Evolutionary conservation across 2,329 filamentous ascomycete species (phyloP).

Genomic region (Aspergillus quadricinctus): DNA sequence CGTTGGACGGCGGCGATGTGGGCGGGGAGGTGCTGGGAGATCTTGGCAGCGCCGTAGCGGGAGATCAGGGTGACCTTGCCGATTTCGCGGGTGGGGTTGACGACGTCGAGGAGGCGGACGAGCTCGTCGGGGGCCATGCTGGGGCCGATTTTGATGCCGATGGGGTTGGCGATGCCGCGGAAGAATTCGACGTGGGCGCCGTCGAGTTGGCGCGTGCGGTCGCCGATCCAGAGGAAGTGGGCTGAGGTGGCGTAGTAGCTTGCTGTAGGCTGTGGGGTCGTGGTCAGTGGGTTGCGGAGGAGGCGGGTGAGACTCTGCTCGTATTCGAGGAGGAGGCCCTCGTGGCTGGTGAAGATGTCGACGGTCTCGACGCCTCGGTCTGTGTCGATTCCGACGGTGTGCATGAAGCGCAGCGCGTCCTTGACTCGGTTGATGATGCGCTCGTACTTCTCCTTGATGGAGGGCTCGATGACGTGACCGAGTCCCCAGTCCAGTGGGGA

Average conservation of each 20-base stretch:
- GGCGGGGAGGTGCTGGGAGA: conserved; percentile 68
- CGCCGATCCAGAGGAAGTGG: conserved; percentile 98
- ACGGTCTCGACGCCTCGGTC: conserved; percentile 82
- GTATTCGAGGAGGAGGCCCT: conserved; percentile 90
- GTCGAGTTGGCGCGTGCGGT: conserved; percentile 88
- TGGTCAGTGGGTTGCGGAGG: conserved; percentile 58
- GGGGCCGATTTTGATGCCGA: conserved; percentile 94
- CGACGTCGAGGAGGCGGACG: conserved; percentile 70
- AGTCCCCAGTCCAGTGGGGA: conserved; percentile 92
- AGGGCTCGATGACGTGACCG: conserved; percentile 80
- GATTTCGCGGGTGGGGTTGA: conserved; percentile 76
- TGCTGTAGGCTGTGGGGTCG: conserved; percentile 20
- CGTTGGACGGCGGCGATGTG: conserved; percentile 87
- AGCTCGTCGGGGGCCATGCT: conserved; percentile 74
- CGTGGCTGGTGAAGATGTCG: conserved; percentile 92
- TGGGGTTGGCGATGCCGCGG: conserved; percentile 90
- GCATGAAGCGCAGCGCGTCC: conserved; percentile 90
- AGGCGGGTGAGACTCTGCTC: conserved; percentile 80
- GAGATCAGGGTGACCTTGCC: conserved; percentile 97
- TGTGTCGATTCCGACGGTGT: conserved; percentile 84
- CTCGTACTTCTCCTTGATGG: conserved; percentile 80
- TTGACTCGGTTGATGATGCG: conserved; percentile 80
- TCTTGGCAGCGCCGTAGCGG: conserved; percentile 78
- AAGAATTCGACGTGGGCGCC: conserved; percentile 97
- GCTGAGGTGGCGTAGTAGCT: conserved; percentile 91